Evolutionary conservation across 257 asterid species (phyloP).

Genomic region (Haberlea rhodopensis): DNA sequence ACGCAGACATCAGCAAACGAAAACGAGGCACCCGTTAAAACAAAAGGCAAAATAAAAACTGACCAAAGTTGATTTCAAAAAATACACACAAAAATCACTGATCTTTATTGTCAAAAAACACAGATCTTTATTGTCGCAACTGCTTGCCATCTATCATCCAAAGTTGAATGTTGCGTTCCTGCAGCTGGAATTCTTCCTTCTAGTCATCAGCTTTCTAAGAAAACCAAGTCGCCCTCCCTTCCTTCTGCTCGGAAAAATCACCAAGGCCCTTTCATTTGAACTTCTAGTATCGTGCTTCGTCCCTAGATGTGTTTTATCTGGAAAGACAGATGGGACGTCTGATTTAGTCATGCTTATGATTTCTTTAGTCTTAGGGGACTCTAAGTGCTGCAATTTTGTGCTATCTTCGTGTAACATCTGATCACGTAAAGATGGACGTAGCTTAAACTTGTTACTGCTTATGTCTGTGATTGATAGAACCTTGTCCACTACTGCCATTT

Average conservation of each 20-base stretch:
- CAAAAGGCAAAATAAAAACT: too few relatives aligned
- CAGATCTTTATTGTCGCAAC: constrained; percentile 23
- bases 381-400: constrained; percentile 17
- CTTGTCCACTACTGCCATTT: constrained; percentile 40
- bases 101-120: constrained; percentile 21
- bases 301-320: constrained; percentile 21
- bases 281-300: constrained; percentile 21
- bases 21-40: too few relatives aligned
- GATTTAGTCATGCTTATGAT: constrained; percentile 24
- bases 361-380: constrained; percentile 40
- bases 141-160: constrained; percentile 30
- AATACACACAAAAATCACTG: too few relatives aligned
- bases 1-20: too few relatives aligned
- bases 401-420: constrained; percentile 60
- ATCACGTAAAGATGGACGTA: constrained; percentile 65
- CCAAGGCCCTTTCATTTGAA: constrained; percentile 45
- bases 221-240: constrained; percentile 53
- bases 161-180: constrained; percentile 42
- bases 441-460: constrained; percentile 34
- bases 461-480: constrained; percentile 30
- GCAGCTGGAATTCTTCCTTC: constrained; percentile 49
- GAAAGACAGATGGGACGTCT: neutral
- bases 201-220: constrained; percentile 60
- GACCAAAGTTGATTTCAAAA: too few relatives aligned
- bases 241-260: constrained; percentile 46